phyloP scores from a whole-genome alignment of 2,329 filamentous ascomycete genomes.

The Eutypella sp. region DNA sequence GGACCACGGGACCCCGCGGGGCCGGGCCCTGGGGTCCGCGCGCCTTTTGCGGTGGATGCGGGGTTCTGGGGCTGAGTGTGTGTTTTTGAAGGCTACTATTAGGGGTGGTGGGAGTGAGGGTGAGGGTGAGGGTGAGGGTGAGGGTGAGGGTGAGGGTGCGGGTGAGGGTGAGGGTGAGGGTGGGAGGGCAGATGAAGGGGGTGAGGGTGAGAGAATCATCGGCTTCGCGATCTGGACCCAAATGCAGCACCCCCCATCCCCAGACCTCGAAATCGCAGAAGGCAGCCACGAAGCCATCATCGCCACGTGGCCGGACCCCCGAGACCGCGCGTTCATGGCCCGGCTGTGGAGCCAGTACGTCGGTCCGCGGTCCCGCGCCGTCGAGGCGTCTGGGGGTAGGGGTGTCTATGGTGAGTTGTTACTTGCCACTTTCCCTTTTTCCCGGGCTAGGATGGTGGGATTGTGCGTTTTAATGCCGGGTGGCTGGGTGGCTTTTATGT shows the following conservation, averaged over 20 bases:
- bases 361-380: conserved; percentile 9
- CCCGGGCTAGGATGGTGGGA: too few relatives aligned
- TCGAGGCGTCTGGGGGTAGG: conserved; percentile 9
- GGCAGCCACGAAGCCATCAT: conserved; percentile 11
- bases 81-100: conserved; percentile 18
- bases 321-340: conserved; percentile 18
- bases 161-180: too few relatives aligned
- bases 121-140: too few relatives aligned
- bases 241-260: conserved; percentile 16
- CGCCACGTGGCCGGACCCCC: conserved; percentile 17
- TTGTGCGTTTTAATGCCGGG: too few relatives aligned
- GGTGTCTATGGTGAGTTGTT: conserved; percentile 17
- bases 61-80: too few relatives aligned
- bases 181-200: too few relatives aligned
- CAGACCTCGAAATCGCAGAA: conserved; percentile 14
- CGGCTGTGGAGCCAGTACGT: conserved; percentile 19
- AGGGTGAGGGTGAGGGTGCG: too few relatives aligned
- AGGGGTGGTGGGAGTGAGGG: background rate
- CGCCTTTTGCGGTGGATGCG: too few relatives aligned
- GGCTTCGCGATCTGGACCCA: conserved; percentile 20
- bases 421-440: background rate
- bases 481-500: too few relatives aligned
- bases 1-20: too few relatives aligned
- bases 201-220: conserved; percentile 8
- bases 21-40: too few relatives aligned